These are phyloP conservation scores for Penicillium sp. DNA, from an alignment of 2,329 filamentous ascomycete genomes.

Conservation along the genomic window DNA sequence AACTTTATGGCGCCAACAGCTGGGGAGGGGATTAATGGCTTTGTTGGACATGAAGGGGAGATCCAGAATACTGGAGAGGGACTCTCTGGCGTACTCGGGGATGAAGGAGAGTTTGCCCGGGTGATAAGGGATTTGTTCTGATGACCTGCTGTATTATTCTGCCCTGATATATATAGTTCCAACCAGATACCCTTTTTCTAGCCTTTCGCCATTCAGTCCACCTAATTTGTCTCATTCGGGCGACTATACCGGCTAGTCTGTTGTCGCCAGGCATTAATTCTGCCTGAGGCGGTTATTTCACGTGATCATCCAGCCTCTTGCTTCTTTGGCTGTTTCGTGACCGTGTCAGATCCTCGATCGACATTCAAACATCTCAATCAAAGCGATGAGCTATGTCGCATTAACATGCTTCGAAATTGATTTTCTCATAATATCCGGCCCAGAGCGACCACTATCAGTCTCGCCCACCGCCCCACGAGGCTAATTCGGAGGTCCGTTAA, in stretches of 20 bases:
- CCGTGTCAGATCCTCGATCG: background rate
- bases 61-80: conserved; percentile 50
- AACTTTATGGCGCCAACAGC: conserved; percentile 42
- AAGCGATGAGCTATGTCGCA: background rate
- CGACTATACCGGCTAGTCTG: no score
- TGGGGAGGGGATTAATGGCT: conserved; percentile 45
- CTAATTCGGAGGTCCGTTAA: conserved; percentile 31
- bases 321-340: background rate
- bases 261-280: background rate
- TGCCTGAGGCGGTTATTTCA: background rate
- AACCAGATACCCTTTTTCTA: conserved; percentile 8
- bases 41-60: conserved; percentile 43
- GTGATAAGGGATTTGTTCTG: conserved; percentile 66
- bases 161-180: background rate
- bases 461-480: conserved; percentile 33
- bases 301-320: conserved; percentile 8
- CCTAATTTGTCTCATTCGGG: background rate
- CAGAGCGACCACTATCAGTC: background rate
- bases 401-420: background rate
- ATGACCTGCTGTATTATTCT: conserved; percentile 16
- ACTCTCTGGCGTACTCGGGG: conserved; percentile 53
- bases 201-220: background rate
- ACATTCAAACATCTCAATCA: background rate
- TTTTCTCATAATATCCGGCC: background rate
- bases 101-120: conserved; percentile 63